These are phyloP conservation scores for Euphorbia celastroides DNA, from an alignment of 441 rosid species.

Conservation along the genomic window DNA sequence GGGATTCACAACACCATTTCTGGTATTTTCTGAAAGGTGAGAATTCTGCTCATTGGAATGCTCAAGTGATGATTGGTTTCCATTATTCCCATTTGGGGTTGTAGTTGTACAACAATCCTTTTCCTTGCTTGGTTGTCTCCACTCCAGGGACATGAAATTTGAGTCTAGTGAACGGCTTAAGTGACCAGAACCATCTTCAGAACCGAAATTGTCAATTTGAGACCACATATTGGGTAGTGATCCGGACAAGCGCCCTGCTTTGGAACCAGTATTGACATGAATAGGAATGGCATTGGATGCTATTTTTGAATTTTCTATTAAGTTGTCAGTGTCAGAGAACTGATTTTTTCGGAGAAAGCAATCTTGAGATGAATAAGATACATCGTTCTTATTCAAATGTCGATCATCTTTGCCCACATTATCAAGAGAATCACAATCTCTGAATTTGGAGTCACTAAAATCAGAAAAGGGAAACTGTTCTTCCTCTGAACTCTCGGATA, in stretches of 20 bases:
- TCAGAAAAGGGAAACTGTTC: slow-evolving; percentile 78
- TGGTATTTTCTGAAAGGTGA: slow-evolving; percentile 27
- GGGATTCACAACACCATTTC: slow-evolving; percentile 29
- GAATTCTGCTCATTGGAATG: slow-evolving; percentile 22
- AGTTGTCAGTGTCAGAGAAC: slow-evolving; percentile 24
- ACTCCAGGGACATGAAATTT: slow-evolving; percentile 29
- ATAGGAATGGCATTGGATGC: slow-evolving; percentile 50
- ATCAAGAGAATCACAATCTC: slow-evolving; percentile 26
- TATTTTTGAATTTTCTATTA: slow-evolving; percentile 23
- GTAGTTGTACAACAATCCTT: slow-evolving; percentile 26
- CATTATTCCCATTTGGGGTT: slow-evolving; percentile 20
- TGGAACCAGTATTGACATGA: slow-evolving; percentile 24
- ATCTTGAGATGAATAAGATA: slow-evolving; percentile 24
- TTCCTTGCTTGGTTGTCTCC: slow-evolving; percentile 33
- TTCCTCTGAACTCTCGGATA: slow-evolving; percentile 52
- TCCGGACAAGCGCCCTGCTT: slow-evolving; percentile 38
- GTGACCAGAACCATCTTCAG: slow-evolving; percentile 28
- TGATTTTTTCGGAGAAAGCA: slow-evolving; percentile 22
- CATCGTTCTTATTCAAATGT: slow-evolving; percentile 18
- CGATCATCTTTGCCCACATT: slow-evolving; percentile 22
- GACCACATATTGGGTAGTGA: slow-evolving; percentile 71
- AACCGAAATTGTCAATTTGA: slow-evolving; percentile 25
- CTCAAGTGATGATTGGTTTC: slow-evolving; percentile 27
- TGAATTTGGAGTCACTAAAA: slow-evolving; percentile 38
- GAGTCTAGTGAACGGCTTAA: slow-evolving; percentile 66